Percentiles rank a stretch among this genome's conserved stretches.
Evolutionary conservation across 1,284 basidiomycete genomes (phyloP).

Genomic region (Ganoderma boninense): DNA sequence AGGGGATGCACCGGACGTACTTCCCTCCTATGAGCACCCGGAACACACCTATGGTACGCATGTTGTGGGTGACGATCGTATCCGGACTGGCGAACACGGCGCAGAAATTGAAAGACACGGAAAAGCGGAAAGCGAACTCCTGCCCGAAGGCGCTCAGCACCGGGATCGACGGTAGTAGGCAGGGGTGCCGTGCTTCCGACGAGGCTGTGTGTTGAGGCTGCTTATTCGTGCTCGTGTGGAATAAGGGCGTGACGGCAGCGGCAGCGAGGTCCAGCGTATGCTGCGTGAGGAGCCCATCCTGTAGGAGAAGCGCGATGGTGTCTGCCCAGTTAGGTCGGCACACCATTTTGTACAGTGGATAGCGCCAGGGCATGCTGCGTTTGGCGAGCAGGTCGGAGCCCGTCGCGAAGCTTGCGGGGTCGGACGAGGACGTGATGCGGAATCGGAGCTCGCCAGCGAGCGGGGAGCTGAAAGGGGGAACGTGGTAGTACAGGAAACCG

Average conservation of each 20-base stretch:
- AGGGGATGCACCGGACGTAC: neutral
- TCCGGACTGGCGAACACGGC: neutral
- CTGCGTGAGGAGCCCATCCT: neutral
- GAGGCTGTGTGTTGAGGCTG: too few relatives aligned
- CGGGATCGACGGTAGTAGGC: neutral
- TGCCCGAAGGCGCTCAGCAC: neutral
- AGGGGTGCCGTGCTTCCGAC: too few relatives aligned
- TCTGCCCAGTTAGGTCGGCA: too few relatives aligned
- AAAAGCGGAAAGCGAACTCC: neutral
- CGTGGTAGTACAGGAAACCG: constrained; percentile 4
- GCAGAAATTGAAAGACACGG: too few relatives aligned
- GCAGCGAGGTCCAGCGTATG: neutral
- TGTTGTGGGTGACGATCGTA: neutral
- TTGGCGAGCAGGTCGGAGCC: neutral
- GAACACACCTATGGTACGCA: neutral
- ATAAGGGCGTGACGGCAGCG: neutral
- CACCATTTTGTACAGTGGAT: neutral
- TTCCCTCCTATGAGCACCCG: neutral
- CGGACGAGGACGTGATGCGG: neutral
- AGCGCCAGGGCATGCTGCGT: neutral
- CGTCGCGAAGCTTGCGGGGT: neutral
- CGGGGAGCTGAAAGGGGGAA: neutral
- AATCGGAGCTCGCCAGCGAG: neutral
- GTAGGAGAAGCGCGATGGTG: neutral
- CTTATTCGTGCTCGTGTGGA: too few relatives aligned